A percentile compares a stretch with the other conserved stretches of the same genome.
Conservation (phyloP, 2,329 filamentous ascomycete species). For the Penicillium verrucosum region DNA sequence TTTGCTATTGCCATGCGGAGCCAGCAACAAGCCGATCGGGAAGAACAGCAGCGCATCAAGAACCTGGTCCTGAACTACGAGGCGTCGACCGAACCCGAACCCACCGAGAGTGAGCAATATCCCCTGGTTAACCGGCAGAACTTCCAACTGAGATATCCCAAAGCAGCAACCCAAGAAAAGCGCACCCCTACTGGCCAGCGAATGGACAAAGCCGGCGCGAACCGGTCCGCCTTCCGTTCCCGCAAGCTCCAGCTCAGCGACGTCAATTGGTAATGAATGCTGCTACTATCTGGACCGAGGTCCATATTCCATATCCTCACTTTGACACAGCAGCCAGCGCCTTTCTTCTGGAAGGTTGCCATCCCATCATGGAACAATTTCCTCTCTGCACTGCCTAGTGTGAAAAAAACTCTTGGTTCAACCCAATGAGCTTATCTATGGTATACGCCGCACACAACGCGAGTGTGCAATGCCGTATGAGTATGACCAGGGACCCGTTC, state of each 20-base stretch:
- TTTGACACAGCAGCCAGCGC: conserved; percentile 2
- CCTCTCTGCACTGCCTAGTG: not conserved
- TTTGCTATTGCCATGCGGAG: conserved; percentile 96
- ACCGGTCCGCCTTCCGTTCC: conserved; percentile 73
- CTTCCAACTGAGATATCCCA: conserved; percentile 18
- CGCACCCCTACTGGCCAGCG: conserved; percentile 43
- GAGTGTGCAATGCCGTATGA: not conserved
- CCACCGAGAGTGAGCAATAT: conserved; percentile 66
- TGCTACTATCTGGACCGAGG: not conserved
- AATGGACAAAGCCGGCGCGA: conserved; percentile 57
- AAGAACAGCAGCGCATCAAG: conserved; percentile 98
- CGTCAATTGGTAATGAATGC: conserved; percentile 80
- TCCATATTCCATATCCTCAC: conserved; percentile 3
- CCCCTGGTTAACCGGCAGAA: conserved; percentile 30
- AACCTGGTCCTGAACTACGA: conserved; percentile 96
- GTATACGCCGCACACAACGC: not conserved
- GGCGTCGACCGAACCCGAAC: conserved; percentile 75
- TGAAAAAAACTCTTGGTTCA: not conserved
- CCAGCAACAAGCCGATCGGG: conserved; percentile 89
- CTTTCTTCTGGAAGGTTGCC: not conserved
- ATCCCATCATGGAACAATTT: not conserved
- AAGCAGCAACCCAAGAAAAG: conserved; percentile 38
- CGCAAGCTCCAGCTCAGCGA: conserved; percentile 93
- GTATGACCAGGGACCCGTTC: not conserved
- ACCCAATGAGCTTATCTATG: not conserved